phyloP scores from a whole-genome alignment of 441 rosid genomes.

The Bocquillonia castaneifolia region DNA sequence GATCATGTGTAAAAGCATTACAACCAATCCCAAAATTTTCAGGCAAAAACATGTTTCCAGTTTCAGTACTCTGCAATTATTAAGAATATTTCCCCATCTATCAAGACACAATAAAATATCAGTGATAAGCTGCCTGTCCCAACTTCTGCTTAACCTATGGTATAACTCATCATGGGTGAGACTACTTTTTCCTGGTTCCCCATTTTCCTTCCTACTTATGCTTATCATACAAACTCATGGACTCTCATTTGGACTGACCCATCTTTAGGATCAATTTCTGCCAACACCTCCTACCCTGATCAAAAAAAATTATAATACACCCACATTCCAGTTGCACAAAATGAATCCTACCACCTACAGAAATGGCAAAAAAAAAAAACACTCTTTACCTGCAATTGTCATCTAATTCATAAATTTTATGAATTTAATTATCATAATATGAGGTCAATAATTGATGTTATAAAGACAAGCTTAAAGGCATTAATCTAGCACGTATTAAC shows the following conservation, averaged over 20 bases:
- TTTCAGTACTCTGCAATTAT: too few species aligned
- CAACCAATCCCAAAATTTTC: too few species aligned
- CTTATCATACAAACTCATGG: not conserved
- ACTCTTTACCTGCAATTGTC: not conserved
- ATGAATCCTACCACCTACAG: not conserved
- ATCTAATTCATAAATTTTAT: conserved; percentile 1
- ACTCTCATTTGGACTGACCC: not conserved
- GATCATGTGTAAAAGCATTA: too few species aligned
- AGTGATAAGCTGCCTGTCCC: not conserved
- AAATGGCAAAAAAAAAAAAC: not conserved
- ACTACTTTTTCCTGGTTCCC: not conserved
- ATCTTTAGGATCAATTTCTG: not conserved
- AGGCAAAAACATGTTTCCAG: too few species aligned
- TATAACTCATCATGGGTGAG: not conserved
- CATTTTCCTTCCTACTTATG: not conserved
- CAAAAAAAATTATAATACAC: not conserved
- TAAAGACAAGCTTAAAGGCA: not conserved
- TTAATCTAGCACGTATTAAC: not conserved
- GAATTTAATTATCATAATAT: not conserved
- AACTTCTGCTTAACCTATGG: not conserved
- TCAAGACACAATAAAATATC: not conserved
- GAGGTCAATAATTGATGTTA: not conserved
- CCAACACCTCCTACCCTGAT: not conserved
- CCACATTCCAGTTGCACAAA: not conserved
- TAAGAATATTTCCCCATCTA: too few species aligned